Percentiles rank a stretch among this genome's conserved stretches.
Evolutionary conservation across 2,329 filamentous ascomycete species (phyloP).

Genomic region (Claviceps purpurea): DNA sequence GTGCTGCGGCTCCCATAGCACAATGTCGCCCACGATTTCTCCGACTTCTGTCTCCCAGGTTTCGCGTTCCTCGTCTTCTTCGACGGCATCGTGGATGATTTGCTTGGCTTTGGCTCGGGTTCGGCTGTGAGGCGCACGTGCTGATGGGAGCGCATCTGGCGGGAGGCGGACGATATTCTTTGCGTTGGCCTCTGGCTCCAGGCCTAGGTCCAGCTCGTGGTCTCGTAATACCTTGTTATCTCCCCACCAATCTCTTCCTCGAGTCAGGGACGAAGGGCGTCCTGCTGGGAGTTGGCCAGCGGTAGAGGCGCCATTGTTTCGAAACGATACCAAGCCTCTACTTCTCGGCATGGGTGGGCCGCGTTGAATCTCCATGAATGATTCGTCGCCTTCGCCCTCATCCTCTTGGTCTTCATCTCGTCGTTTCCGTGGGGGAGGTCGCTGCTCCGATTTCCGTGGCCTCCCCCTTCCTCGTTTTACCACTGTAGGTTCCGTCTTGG

Average conservation of each 20-base stretch:
- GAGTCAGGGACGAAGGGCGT: slow-evolving; percentile 60
- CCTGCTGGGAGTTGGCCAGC: slow-evolving; percentile 58
- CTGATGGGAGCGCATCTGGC: slow-evolving; percentile 37
- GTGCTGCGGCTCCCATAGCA: slow-evolving; percentile 48
- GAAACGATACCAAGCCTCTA: slow-evolving; percentile 39
- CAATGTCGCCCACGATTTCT: slow-evolving; percentile 47
- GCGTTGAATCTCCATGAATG: slow-evolving; percentile 34
- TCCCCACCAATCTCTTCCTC: slow-evolving; percentile 74
- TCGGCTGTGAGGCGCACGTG: slow-evolving; percentile 14
- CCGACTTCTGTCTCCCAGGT: slow-evolving; percentile 61
- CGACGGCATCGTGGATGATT: slow-evolving; percentile 21
- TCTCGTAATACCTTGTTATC: slow-evolving; percentile 46
- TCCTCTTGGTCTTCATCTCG: slow-evolving; percentile 20
- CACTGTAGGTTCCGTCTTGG: not conserved
- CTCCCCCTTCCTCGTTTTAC: slow-evolving; percentile 5
- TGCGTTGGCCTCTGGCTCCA: slow-evolving; percentile 35
- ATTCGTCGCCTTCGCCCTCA: slow-evolving; percentile 29
- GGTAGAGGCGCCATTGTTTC: slow-evolving; percentile 31
- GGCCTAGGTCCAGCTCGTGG: slow-evolving; percentile 28
- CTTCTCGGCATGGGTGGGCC: slow-evolving; percentile 42
- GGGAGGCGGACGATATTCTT: slow-evolving; percentile 62
- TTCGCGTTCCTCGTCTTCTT: slow-evolving; percentile 43
- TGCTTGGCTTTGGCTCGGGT: slow-evolving; percentile 18
- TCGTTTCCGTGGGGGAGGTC: slow-evolving; percentile 13
- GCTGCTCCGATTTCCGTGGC: slow-evolving; percentile 6